Percentiles rank a stretch among this genome's conserved stretches.
phyloP scores from a whole-genome alignment of 2,329 filamentous ascomycete species.

The Aureobasidium sp. region DNA sequence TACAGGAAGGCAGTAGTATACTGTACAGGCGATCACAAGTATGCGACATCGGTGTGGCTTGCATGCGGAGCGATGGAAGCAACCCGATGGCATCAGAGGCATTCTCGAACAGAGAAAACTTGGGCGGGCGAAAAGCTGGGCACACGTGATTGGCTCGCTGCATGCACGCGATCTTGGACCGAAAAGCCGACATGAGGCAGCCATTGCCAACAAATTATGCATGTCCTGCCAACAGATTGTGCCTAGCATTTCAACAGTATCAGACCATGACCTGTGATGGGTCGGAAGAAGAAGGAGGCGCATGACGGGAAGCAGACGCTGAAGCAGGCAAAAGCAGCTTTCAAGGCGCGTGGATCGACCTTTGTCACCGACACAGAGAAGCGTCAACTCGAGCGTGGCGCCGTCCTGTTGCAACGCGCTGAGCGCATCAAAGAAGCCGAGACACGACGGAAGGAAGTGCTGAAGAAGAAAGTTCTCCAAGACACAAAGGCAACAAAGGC shows the following conservation, averaged over 20 bases:
- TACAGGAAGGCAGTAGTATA: not conserved
- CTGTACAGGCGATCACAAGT: not conserved
- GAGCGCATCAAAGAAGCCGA: constrained; percentile 25
- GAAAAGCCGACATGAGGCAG: not conserved
- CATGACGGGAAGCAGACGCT: constrained; percentile 21
- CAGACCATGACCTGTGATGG: constrained; percentile 7
- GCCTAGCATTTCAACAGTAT: not conserved
- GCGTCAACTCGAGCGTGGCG: constrained; percentile 24
- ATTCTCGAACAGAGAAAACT: not conserved
- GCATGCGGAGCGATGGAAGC: not conserved
- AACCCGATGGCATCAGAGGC: not conserved
- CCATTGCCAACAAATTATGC: constrained; percentile 7
- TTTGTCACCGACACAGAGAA: constrained; percentile 23
- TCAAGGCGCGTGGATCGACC: constrained; percentile 24
- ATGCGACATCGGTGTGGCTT: constrained; percentile 9
- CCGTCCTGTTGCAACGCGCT: constrained; percentile 26
- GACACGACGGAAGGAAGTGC: constrained; percentile 22
- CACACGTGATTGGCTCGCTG: not conserved
- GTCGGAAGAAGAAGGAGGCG: constrained; percentile 6
- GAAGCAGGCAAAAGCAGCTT: constrained; percentile 29
- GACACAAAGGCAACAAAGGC: constrained; percentile 11
- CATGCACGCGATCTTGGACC: not conserved
- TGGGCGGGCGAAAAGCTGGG: not conserved
- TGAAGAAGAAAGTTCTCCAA: constrained; percentile 22
- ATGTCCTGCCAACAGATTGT: constrained; percentile 1